These are phyloP conservation scores for Phytophthora tentaculata DNA, from an alignment of 352 stramenopile species.

Conservation along the genomic window DNA sequence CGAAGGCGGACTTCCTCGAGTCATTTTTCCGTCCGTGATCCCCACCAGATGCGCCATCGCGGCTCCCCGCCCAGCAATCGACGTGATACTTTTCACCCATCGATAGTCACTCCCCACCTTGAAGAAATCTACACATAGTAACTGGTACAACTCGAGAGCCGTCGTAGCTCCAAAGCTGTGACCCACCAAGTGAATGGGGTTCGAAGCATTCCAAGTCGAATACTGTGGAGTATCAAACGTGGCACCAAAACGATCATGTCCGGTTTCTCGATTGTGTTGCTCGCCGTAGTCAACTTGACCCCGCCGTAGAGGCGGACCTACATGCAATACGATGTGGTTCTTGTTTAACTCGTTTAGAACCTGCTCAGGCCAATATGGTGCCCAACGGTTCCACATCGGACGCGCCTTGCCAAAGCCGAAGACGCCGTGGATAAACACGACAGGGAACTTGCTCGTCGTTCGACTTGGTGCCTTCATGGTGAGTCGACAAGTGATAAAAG, in stretches of 20 bases:
- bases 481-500: conserved; percentile 9
- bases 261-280: conserved; percentile 33
- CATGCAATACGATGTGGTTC: conserved; percentile 59
- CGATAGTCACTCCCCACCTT: conserved; percentile 49
- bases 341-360: conserved; percentile 42
- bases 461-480: conserved; percentile 2
- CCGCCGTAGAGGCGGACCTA: conserved; percentile 48
- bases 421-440: conserved; percentile 61
- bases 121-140: conserved; percentile 62
- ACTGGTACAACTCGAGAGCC: conserved; percentile 65
- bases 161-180: conserved; percentile 2
- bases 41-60: conserved; percentile 49
- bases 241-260: conserved; percentile 48
- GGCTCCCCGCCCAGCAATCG: conserved; percentile 52
- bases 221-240: conserved; percentile 35
- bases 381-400: conserved; percentile 45
- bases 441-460: conserved; percentile 42
- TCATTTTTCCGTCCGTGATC: conserved; percentile 39
- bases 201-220: conserved; percentile 47
- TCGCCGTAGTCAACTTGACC: conserved; percentile 66
- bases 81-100: conserved; percentile 62
- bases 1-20: conserved; percentile 24
- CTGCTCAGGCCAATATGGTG: conserved; percentile 60
- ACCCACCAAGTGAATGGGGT: conserved; percentile 63
- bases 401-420: conserved; percentile 50